phyloP scores from a whole-genome alignment of 2,329 filamentous ascomycete genomes.

The Sphaerulina musiva region DNA sequence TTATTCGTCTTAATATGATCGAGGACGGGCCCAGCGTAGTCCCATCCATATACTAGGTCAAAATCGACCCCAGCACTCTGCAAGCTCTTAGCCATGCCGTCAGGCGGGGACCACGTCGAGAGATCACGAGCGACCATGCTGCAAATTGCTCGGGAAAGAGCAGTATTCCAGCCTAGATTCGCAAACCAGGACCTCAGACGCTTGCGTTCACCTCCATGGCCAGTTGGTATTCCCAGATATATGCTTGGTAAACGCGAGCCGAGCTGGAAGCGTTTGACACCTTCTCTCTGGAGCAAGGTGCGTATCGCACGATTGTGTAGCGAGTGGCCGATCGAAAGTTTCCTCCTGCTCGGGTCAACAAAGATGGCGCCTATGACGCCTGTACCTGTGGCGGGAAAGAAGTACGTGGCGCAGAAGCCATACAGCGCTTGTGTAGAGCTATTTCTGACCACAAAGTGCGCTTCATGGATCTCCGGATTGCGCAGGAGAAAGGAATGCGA shows the following conservation, averaged over 20 bases:
- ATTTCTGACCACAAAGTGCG: slow-evolving; percentile 88
- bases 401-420: slow-evolving; percentile 87
- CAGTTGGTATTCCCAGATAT: slow-evolving; percentile 75
- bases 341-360: slow-evolving; percentile 78
- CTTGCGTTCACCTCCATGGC: slow-evolving; percentile 54
- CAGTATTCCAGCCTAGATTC: slow-evolving; percentile 80
- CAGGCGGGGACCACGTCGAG: slow-evolving; percentile 65
- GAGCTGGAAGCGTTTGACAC: slow-evolving; percentile 72
- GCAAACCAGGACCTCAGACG: slow-evolving; percentile 72
- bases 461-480: slow-evolving; percentile 64
- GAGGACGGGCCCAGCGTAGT: slow-evolving; percentile 67
- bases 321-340: slow-evolving; percentile 83
- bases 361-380: slow-evolving; percentile 81
- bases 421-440: slow-evolving; percentile 87
- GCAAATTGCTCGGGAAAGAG: slow-evolving; percentile 55
- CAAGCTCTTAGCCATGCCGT: slow-evolving; percentile 67
- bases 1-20: slow-evolving; percentile 67
- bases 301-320: slow-evolving; percentile 80
- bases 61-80: slow-evolving; percentile 69
- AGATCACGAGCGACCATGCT: slow-evolving; percentile 70
- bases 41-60: slow-evolving; percentile 73
- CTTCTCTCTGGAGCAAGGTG: slow-evolving; percentile 62
- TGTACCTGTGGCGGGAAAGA: slow-evolving; percentile 59
- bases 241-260: slow-evolving; percentile 77
- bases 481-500: slow-evolving; percentile 71